These are phyloP conservation scores for Cutaneotrichosporon cutaneum DNA, from an alignment of 1,284 basidiomycete genomes.

Conservation along the genomic window DNA sequence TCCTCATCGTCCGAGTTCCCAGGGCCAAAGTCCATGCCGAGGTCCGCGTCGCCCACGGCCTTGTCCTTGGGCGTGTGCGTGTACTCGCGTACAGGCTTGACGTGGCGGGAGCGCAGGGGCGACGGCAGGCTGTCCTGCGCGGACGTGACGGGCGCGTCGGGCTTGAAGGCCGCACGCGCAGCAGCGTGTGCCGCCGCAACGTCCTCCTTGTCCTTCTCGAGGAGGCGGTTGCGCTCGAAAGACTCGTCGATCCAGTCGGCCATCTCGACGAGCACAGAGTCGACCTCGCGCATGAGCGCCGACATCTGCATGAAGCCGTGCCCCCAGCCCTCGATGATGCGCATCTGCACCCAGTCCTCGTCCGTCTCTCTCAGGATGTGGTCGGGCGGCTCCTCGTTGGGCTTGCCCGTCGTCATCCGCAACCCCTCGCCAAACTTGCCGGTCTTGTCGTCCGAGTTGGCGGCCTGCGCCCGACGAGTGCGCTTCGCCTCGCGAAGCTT, in stretches of 20 bases:
- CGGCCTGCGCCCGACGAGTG: conserved; percentile 64
- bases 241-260: conserved; percentile 88
- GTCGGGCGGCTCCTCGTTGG: conserved; percentile 35
- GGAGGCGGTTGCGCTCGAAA: conserved; percentile 58
- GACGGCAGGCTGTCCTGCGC: conserved; percentile 15
- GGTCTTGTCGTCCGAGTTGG: background rate
- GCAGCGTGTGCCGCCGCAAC: conserved; percentile 28
- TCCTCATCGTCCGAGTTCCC: conserved; percentile 25
- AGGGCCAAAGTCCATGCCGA: conserved; percentile 33
- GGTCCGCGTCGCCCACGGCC: conserved; percentile 44
- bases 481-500: conserved; percentile 89
- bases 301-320: conserved; percentile 96
- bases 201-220: conserved; percentile 41
- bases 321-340: conserved; percentile 84
- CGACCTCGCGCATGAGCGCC: conserved; percentile 73
- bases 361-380: conserved; percentile 67
- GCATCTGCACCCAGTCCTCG: conserved; percentile 93
- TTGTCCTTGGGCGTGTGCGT: conserved; percentile 32
- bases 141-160: conserved; percentile 16
- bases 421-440: conserved; percentile 53
- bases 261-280: conserved; percentile 73
- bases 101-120: conserved; percentile 35
- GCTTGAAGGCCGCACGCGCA: conserved; percentile 24
- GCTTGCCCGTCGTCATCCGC: conserved; percentile 51
- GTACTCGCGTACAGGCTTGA: conserved; percentile 47